Evolutionary conservation across 2,329 filamentous ascomycete species (phyloP).

Genomic region (Helotiales sp.): DNA sequence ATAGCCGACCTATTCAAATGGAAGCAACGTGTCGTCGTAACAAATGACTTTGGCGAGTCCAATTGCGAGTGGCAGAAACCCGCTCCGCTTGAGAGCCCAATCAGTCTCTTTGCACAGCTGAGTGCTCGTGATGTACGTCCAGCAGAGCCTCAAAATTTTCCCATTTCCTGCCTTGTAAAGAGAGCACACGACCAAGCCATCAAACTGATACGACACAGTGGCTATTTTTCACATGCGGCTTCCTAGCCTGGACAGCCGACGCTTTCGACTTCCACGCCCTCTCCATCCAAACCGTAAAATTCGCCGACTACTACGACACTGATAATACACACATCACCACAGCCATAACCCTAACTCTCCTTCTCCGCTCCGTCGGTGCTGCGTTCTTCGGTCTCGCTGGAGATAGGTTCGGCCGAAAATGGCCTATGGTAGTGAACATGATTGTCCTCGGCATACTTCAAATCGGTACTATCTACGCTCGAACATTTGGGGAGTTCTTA

Average conservation of each 20-base stretch:
- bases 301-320: constrained; percentile 61
- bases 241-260: constrained; percentile 27
- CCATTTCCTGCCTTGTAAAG: background rate
- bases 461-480: constrained; percentile 41
- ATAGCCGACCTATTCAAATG: constrained; percentile 67
- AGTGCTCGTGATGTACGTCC: constrained; percentile 48
- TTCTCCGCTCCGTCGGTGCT: constrained; percentile 73
- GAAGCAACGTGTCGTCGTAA: constrained; percentile 71
- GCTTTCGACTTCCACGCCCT: constrained; percentile 82
- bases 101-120: constrained; percentile 65
- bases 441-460: constrained; percentile 69
- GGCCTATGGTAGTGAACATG: constrained; percentile 83
- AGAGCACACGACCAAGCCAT: no score
- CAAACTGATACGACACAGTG: constrained; percentile 48
- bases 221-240: constrained; percentile 61
- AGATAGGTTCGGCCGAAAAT: constrained; percentile 78
- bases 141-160: background rate
- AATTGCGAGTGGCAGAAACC: constrained; percentile 68
- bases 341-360: constrained; percentile 46
- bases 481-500: constrained; percentile 52
- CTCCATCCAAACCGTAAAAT: constrained; percentile 73
- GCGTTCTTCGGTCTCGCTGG: constrained; percentile 73
- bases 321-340: constrained; percentile 51
- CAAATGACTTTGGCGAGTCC: constrained; percentile 64
- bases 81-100: constrained; percentile 65